phyloP scores from a whole-genome alignment of 169 alveolate species.

The Cystoisospora suis region DNA sequence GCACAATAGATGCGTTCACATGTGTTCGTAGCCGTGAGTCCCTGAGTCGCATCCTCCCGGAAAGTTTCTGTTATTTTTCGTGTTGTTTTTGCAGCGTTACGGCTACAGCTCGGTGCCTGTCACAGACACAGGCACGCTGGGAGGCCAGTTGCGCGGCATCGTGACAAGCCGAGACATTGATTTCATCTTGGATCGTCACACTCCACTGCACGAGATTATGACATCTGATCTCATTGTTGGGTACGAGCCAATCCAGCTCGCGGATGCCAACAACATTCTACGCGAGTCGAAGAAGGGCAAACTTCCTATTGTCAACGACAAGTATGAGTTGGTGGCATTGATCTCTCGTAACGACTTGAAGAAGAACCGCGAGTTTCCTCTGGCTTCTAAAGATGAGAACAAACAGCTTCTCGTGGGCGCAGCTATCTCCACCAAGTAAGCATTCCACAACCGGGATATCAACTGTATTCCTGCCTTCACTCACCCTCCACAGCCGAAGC shows the following conservation, averaged over 20 bases:
- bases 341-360: conserved; percentile 87
- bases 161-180: conserved; percentile 88
- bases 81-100: conserved; percentile 45
- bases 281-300: conserved; percentile 83
- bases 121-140: conserved; percentile 84
- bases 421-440: conserved; percentile 75
- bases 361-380: conserved; percentile 85
- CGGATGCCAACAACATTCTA: conserved; percentile 83
- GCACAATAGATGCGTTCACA: too few species aligned
- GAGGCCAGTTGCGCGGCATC: conserved; percentile 87
- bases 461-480: not conserved
- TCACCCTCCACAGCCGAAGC: not conserved
- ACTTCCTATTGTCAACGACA: conserved; percentile 88
- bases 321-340: conserved; percentile 85
- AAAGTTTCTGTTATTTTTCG: too few species aligned
- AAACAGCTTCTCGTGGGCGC: conserved; percentile 90
- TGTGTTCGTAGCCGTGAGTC: too few species aligned
- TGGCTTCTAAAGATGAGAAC: conserved; percentile 86
- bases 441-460: not conserved
- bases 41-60: too few species aligned
- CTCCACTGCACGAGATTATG: conserved; percentile 81
- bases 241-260: conserved; percentile 80
- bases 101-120: conserved; percentile 85
- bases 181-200: conserved; percentile 81
- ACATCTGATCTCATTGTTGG: conserved; percentile 84